Conservation (phyloP, 345 rosid genomes). For the Durio zibethinus region DNA sequence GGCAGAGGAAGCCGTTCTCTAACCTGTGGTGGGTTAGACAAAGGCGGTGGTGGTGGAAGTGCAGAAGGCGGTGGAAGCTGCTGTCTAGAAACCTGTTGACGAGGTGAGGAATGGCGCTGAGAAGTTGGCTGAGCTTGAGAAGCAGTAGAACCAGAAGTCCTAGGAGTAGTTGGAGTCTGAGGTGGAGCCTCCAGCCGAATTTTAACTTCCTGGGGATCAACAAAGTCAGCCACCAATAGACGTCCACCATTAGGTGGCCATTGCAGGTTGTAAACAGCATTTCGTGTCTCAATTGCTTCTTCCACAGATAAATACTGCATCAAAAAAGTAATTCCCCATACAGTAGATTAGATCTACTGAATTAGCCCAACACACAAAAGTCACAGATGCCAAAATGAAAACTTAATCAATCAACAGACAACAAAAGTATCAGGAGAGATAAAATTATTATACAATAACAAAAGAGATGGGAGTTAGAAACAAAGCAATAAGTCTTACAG, state of each 20-base stretch:
- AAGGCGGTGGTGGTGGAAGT: constrained; percentile 60
- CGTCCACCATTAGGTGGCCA: constrained; percentile 99
- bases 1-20: constrained; percentile 57
- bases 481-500: constrained; percentile 44
- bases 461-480: not conserved
- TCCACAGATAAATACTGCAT: constrained; percentile 84
- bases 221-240: constrained; percentile 76
- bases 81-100: constrained; percentile 50
- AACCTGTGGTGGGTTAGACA: constrained; percentile 40
- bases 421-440: not conserved
- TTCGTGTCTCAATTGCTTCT: constrained; percentile 80
- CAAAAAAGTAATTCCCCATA: constrained; percentile 17
- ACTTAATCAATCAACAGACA: not conserved
- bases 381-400: not conserved
- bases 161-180: constrained; percentile 39
- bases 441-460: not conserved
- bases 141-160: constrained; percentile 24
- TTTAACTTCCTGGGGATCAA: constrained; percentile 78
- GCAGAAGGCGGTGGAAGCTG: constrained; percentile 57
- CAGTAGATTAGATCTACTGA: not conserved
- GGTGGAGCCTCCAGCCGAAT: constrained; percentile 59
- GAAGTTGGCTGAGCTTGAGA: constrained; percentile 33
- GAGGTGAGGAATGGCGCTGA: constrained; percentile 51
- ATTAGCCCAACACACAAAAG: not conserved
- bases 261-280: constrained; percentile 65